These are phyloP conservation scores for Calvatia gigantea DNA, from an alignment of 768 basidiomycete genomes.

Conservation along the genomic window DNA sequence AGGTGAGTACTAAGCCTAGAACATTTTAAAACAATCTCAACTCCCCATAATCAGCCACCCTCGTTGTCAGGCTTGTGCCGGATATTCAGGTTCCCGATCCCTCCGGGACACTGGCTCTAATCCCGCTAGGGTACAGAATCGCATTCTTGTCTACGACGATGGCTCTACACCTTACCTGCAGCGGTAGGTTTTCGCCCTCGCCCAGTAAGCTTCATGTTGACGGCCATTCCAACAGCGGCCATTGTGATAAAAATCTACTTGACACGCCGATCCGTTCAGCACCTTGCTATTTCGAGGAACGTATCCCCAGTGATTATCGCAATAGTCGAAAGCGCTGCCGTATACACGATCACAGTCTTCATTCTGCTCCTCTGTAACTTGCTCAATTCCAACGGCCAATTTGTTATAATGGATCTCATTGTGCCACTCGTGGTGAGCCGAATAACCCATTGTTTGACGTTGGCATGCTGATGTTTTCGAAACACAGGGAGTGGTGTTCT, in stretches of 20 bases:
- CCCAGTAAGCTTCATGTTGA: neutral
- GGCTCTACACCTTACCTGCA: neutral
- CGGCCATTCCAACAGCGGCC: neutral
- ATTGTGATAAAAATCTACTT: neutral
- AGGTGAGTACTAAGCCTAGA: neutral
- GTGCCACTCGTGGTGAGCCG: neutral
- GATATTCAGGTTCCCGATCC: neutral
- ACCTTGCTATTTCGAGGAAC: neutral
- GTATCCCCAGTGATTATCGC: neutral
- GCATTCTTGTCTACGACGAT: neutral
- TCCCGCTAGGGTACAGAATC: slow-evolving; percentile 2
- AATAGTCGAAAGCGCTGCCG: slow-evolving; percentile 2
- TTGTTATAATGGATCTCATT: slow-evolving; percentile 4
- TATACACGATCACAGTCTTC: slow-evolving; percentile 3
- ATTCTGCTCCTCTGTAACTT: neutral
- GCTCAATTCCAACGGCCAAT: neutral
- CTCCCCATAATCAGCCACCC: neutral
- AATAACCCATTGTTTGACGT: neutral
- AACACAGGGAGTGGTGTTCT: slow-evolving; percentile 2
- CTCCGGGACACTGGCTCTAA: neutral
- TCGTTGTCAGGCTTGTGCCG: neutral
- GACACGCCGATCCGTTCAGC: neutral
- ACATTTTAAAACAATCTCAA: neutral
- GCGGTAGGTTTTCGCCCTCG: neutral
- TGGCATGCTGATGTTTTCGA: neutral